Base-by-base conservation (phyloP, 495 filamentous ascomycete species). In the Podospora sp. region DNA sequence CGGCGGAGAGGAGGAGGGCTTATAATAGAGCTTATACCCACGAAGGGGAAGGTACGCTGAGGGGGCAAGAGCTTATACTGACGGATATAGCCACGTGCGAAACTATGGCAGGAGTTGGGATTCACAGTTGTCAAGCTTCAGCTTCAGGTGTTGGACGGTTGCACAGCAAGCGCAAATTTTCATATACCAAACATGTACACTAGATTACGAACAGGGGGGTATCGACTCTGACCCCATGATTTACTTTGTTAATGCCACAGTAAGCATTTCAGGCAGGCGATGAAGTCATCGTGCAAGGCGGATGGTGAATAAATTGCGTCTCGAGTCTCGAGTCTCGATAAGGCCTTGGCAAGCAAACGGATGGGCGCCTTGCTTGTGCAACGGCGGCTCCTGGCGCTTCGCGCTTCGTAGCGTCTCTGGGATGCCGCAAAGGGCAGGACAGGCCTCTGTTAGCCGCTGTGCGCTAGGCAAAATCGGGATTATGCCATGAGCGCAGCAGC, bases 1-100 rank as follows among this genome's bases (percentile, higher is more conserved):
- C 69, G 81, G 83, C 25, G 78, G 83, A 62, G 84, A 86, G 57
- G 83, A 84, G 33, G 68, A 63, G 36, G 52, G 66, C 25, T 49
- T 35, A 29, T 63, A 21, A 60, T 25, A 18, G 16, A 25, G 16
- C 40, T 16, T n/a, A 60, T 52, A 52, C 49, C 49, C 49, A 52
- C 49, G 21, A 5, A 16, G 5, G 49, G 21, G 49, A 52, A n/a
- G 12, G 18, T 5, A 33, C 8, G 29, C 29, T 8, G 29, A 33
- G 4, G 29, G 29, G 8, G 29, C 29, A 33, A n/a, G 29, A 8
- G 29, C 29, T 33, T 33, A 33, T 33, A 33, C 29, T 33, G 29
- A 33, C 29, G 29, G 29, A 33, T 33, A 33, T 33, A 33, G 29
- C 4, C 29, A 33, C 29, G 29, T 8, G 29, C 29, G 8, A 33